Conservation (phyloP, 768 basidiomycete species). For the Naganishia randhawae region DNA sequence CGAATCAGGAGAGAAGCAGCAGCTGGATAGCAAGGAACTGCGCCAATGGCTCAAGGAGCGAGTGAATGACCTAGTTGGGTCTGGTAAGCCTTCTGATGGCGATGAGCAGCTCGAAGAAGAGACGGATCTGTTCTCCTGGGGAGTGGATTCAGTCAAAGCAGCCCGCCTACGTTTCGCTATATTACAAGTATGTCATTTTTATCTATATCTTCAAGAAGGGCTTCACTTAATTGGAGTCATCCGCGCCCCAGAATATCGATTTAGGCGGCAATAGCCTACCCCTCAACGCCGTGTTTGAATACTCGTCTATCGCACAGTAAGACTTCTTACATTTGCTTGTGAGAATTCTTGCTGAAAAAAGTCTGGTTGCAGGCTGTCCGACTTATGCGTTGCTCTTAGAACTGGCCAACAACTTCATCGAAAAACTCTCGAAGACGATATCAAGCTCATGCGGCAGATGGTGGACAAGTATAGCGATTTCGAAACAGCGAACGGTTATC, state of each 20-base stretch:
- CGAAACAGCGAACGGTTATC: background rate
- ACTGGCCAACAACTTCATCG: conserved; percentile 12
- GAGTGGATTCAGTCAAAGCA: conserved; percentile 47
- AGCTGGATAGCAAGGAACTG: conserved; percentile 5
- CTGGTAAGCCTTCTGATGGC: conserved; percentile 3
- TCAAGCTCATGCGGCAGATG: conserved; percentile 34
- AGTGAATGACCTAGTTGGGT: conserved; percentile 26
- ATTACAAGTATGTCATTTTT: conserved; percentile 33
- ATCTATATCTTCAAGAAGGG: background rate
- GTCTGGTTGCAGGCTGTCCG: background rate
- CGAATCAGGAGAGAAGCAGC: background rate
- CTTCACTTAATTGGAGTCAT: background rate
- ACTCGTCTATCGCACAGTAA: conserved; percentile 36
- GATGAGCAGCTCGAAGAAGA: conserved; percentile 26
- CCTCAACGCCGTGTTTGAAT: conserved; percentile 47
- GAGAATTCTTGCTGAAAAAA: background rate
- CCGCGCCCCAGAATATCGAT: conserved; percentile 32
- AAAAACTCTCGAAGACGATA: conserved; percentile 11
- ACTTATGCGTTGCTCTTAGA: conserved; percentile 32
- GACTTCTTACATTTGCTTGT: conserved; percentile 8
- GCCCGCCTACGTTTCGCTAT: conserved; percentile 40
- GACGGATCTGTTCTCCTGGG: conserved; percentile 47
- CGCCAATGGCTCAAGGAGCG: conserved; percentile 28
- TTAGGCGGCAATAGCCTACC: conserved; percentile 31
- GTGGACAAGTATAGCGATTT: conserved; percentile 37